Percentiles rank a stretch among this genome's conserved stretches.
Conservation (phyloP, 495 filamentous ascomycete genomes). For the Penicillium turbatum region DNA sequence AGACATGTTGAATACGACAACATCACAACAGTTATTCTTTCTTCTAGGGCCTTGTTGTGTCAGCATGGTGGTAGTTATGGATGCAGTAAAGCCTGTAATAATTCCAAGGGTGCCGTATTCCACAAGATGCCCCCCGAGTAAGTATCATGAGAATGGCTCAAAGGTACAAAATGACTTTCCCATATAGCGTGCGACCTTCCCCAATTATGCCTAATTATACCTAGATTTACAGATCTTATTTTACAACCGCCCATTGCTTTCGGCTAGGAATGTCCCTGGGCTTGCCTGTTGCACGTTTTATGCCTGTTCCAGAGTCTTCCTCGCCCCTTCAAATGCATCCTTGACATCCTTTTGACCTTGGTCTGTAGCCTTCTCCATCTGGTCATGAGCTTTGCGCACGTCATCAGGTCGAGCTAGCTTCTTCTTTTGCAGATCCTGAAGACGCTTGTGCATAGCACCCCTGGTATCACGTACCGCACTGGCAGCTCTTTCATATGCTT, state of each 20-base stretch:
- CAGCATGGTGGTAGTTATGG: no score
- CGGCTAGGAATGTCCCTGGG: no score
- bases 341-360: slow-evolving; percentile 63
- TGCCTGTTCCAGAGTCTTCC: slow-evolving; percentile 52
- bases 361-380: slow-evolving; percentile 73
- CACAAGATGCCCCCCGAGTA: no score
- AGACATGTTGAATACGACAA: no score
- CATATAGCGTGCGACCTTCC: background rate
- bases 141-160: no score
- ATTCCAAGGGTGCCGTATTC: no score
- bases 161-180: no score
- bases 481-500: slow-evolving; percentile 57
- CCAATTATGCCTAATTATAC: slow-evolving; percentile 14
- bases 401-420: slow-evolving; percentile 62
- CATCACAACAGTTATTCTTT: no score
- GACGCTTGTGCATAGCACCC: slow-evolving; percentile 56
- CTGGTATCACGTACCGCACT: slow-evolving; percentile 52
- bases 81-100: no score
- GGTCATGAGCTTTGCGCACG: slow-evolving; percentile 58
- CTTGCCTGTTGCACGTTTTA: slow-evolving; percentile 8
- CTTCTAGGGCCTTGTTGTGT: no score
- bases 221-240: slow-evolving; percentile 25
- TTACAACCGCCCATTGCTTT: slow-evolving; percentile 7
- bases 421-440: slow-evolving; percentile 55
- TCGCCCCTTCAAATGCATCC: slow-evolving; percentile 60